phyloP scores from a whole-genome alignment of 257 asterid species.

The Solanum chiquidenum region DNA sequence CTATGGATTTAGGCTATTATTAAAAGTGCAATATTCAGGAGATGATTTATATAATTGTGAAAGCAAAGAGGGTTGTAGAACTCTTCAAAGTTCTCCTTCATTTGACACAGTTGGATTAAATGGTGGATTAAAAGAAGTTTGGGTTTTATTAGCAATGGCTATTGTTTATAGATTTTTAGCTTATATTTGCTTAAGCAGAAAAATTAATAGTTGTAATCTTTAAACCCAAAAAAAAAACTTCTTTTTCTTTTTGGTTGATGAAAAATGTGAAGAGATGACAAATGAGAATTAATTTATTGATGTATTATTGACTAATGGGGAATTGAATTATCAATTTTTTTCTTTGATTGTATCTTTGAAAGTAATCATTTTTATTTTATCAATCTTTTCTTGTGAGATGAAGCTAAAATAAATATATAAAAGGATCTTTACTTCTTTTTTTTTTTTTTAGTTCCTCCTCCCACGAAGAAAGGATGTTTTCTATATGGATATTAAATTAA shows the following conservation, averaged over 20 bases:
- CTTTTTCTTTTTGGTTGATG: background rate
- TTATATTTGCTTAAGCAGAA: slow-evolving; percentile 53
- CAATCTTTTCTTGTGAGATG: background rate
- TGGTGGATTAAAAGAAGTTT: slow-evolving; percentile 73
- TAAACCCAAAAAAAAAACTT: background rate
- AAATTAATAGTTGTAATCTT: slow-evolving; percentile 34
- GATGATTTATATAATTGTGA: slow-evolving; percentile 66
- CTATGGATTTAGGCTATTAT: slow-evolving; percentile 81
- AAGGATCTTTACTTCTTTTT: background rate
- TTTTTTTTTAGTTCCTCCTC: background rate
- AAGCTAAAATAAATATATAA: background rate
- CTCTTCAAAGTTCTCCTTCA: slow-evolving; percentile 76
- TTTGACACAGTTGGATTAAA: slow-evolving; percentile 63
- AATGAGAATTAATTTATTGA: background rate
- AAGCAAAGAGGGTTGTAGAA: slow-evolving; percentile 55
- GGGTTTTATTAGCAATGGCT: slow-evolving; percentile 83
- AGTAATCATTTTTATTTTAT: background rate
- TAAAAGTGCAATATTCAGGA: slow-evolving; percentile 78
- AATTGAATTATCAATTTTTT: background rate
- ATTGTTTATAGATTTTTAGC: slow-evolving; percentile 61
- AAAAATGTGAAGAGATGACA: background rate
- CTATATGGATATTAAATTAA: background rate
- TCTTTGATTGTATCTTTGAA: background rate
- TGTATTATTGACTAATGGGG: background rate
- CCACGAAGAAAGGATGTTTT: background rate